Evolutionary conservation across 768 basidiomycete species (phyloP), one percentile per base, ranked within the genome.

Genomic region (Lactarius quietus): DNA sequence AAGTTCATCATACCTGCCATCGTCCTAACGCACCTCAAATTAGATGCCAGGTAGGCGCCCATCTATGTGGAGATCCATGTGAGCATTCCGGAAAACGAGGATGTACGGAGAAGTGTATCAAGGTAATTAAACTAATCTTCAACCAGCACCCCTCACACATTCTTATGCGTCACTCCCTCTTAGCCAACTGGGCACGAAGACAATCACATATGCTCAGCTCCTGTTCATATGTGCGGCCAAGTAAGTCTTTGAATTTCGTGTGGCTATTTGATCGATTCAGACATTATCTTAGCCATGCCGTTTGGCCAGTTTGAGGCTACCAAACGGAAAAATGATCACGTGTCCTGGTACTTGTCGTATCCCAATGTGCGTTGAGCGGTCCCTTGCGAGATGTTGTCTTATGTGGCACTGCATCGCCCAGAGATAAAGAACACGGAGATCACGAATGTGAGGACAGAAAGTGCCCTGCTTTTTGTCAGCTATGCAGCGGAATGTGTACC

Each of bases 61-160:
- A 87, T 73, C 68, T 86, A 2, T 87, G 86, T 53, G 86, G 84
- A 17, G 74, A 81, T 52, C 69, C 72, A 8, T 87, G 86, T 70
- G 71, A 71, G 36, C 75, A 84, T 18, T 69, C 70, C 10, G 81
- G 78, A 38, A 82, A 77, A 59, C 73, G 74, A 39, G 86, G 86
- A 0, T 87, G 86, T 66, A 72, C 83, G 28, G 74, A 73, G 6
- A 71, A 80, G 31, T 87, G 86, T 63, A 78, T 80, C 6, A 82
- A 84, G 76, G 85, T 84, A 41, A 26, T 67, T 6, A 26, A 65
- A 26, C n/a, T 20, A 4, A 39, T 36, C 26, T 33, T 28, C 14
- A 41, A 12, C 31, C 38, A 43, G 9, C 23, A 17, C 48, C 23
- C n/a, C 14, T n/a, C 28, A 33, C 17, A 2, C 12, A 2, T 29